Percentiles rank a stretch among this genome's conserved stretches.
Evolutionary conservation across 352 stramenopile species (phyloP).

Genomic region (Thalassiosira sp.): DNA sequence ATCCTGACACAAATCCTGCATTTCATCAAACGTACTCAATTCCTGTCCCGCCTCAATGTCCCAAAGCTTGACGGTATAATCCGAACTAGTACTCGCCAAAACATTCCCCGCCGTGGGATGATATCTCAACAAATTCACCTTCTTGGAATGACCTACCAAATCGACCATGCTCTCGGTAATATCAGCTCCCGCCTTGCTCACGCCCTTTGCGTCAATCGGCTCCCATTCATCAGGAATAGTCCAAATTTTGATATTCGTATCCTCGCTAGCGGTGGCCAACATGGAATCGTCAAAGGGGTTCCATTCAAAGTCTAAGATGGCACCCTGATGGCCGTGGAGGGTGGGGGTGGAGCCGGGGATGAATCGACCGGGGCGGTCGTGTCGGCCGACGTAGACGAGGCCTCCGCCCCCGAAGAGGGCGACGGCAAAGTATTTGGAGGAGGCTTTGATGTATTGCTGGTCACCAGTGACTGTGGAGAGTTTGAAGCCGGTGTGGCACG

Average conservation of each 20-base stretch:
- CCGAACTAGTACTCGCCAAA: constrained; percentile 91
- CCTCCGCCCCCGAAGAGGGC: constrained; percentile 87
- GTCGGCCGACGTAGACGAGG: constrained; percentile 91
- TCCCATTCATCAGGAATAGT: constrained; percentile 80
- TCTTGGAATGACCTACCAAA: constrained; percentile 91
- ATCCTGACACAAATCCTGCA: constrained; percentile 91
- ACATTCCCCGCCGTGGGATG: constrained; percentile 97
- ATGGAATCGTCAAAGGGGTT: constrained; percentile 91
- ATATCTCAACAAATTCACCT: constrained; percentile 97
- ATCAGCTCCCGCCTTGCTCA: constrained; percentile 83
- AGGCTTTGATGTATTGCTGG: constrained; percentile 99
- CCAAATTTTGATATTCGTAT: constrained; percentile 97
- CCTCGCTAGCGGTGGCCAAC: constrained; percentile 94
- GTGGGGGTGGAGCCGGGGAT: constrained; percentile 87
- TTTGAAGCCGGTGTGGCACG: constrained; percentile 84
- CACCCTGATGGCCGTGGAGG: constrained; percentile 93
- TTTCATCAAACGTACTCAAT: constrained; percentile 89
- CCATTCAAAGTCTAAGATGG: constrained; percentile 99
- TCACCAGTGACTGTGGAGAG: constrained; percentile 97
- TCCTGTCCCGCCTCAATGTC: constrained; percentile 95
- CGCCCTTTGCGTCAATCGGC: constrained; percentile 73
- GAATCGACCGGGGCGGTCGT: constrained; percentile 94
- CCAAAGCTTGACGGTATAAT: constrained; percentile 98
- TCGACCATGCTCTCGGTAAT: constrained; percentile 95
- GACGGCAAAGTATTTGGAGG: constrained; percentile 99